phyloP scores from a whole-genome alignment of 192 early-diverging fungal genomes.

The Geranomyces michiganensis region DNA sequence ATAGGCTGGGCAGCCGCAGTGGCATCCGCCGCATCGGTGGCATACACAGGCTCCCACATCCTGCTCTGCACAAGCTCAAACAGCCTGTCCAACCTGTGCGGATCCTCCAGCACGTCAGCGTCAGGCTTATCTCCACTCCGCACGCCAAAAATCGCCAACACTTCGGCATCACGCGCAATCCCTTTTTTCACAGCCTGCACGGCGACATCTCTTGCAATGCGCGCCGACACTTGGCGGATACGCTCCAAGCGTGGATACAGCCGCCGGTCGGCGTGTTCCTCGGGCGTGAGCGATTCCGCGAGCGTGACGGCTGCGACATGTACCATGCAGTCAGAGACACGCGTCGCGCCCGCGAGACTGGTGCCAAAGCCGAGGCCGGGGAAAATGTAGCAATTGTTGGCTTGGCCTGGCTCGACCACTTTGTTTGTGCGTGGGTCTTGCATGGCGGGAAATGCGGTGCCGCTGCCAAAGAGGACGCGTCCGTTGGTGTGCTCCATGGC shows the following conservation, averaged over 20 bases:
- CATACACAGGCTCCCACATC: constrained; percentile 27
- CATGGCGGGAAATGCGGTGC: constrained; percentile 88
- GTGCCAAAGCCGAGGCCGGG: constrained; percentile 91
- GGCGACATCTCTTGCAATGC: constrained; percentile 81
- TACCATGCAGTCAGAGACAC: constrained; percentile 81
- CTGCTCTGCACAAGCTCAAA: background rate
- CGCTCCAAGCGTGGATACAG: constrained; percentile 85
- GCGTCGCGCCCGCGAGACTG: constrained; percentile 67
- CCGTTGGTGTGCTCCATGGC: constrained; percentile 86
- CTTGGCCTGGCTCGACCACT: constrained; percentile 67
- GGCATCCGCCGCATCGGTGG: background rate
- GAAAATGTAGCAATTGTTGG: constrained; percentile 98
- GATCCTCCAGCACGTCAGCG: background rate
- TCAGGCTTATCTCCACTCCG: background rate
- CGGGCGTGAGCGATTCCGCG: constrained; percentile 67
- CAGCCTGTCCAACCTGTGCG: background rate
- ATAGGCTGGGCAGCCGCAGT: background rate
- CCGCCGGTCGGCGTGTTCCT: constrained; percentile 70
- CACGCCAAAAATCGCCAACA: constrained; percentile 23
- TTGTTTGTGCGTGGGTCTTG: constrained; percentile 64
- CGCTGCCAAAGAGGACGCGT: constrained; percentile 92
- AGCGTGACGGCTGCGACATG: constrained; percentile 79
- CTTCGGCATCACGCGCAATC: constrained; percentile 31
- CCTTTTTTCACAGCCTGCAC: constrained; percentile 48
- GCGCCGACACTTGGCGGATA: constrained; percentile 79